A percentile compares a stretch with the other conserved stretches of the same genome.
Conservation (phyloP, 2,329 filamentous ascomycete species). For the Colletotrichum cuscutae region DNA sequence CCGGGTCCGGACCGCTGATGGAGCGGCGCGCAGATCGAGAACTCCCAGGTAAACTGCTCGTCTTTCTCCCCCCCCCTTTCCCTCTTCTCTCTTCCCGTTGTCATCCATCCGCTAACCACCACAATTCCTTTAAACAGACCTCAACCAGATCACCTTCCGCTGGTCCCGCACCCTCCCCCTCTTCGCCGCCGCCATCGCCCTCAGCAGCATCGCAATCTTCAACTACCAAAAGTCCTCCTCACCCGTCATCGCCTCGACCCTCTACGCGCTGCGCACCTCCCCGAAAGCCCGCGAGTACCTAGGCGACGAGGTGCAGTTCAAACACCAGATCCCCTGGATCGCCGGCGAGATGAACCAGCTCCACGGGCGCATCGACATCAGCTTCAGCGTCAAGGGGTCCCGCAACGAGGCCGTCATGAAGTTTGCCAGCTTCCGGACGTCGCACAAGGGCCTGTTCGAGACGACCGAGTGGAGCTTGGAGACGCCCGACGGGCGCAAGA, state of each 20-base stretch:
- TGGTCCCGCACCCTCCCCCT: constrained; percentile 83
- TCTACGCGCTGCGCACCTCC: constrained; percentile 91
- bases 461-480: constrained; percentile 92
- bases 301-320: constrained; percentile 89
- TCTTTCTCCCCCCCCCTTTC: too few species aligned
- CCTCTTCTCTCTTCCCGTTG: neutral
- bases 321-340: constrained; percentile 84
- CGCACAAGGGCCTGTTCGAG: constrained; percentile 74
- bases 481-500: constrained; percentile 65
- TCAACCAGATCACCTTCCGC: constrained; percentile 59
- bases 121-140: constrained; percentile 43
- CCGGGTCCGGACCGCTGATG: constrained; percentile 72
- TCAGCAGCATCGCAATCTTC: constrained; percentile 88
- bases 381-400: constrained; percentile 86
- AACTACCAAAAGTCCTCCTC: constrained; percentile 98
- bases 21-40: constrained; percentile 73
- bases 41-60: constrained; percentile 64
- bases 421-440: constrained; percentile 79
- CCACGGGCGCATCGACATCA: constrained; percentile 88
- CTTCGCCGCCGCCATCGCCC: constrained; percentile 78
- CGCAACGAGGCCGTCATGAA: constrained; percentile 77
- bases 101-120: neutral
- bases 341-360: constrained; percentile 91
- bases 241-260: constrained; percentile 84
- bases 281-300: constrained; percentile 78